Evolutionary conservation across 805 yeast genomes (phyloP), one percentile per base, ranked within the genome.

Genomic region (Candida ascalaphidarum): DNA sequence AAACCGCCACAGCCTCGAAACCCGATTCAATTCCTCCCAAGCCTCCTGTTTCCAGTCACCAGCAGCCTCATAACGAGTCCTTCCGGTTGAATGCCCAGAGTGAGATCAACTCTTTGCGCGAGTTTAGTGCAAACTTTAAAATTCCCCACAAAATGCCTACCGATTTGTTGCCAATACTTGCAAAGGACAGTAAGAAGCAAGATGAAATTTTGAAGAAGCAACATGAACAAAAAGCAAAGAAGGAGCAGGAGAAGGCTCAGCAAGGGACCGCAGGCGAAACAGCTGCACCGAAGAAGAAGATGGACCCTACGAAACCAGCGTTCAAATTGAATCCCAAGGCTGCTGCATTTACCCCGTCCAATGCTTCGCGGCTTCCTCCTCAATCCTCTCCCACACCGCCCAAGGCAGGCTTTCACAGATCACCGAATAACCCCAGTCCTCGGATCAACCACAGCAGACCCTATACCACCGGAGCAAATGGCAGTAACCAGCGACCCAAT

Each of bases 61-160:
- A 33, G 10, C n/a, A n/a, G n/a, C n/a, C n/a, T n/a, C 50, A 45
- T 15, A 52, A 40, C 26, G 71, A 65, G 34, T 51, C 65, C 11
- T 53, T 58, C 36, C 58, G 68, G 33, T 49, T 65, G 31, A 68
- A 59, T 39, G 68, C 73, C 2, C 74, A 74, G 47, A 71, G 73
- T 36, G 85, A 79, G 48, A 68, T 81, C 37, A 77, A 77, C 37
- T 72, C 82, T 8, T 61, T 84, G 31, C 75, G 73, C 37, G 83
- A 81, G 45, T 86, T 88, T 48, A 74, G 94, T 22, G 84, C 82
- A 27, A 81, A 73, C 40, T 82, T 84, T 54, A 83, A 83, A 52
- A 72, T 86, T 17, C 81, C 80, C 3, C 72, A 71, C 43, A 44
- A 46, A 28, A 40, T 48, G 30, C 89, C 94, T 6, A 53, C 64